Evolutionary conservation across 352 stramenopile genomes (phyloP), one percentile per base, ranked within the genome.

Genomic region (Bremia lactucae): DNA sequence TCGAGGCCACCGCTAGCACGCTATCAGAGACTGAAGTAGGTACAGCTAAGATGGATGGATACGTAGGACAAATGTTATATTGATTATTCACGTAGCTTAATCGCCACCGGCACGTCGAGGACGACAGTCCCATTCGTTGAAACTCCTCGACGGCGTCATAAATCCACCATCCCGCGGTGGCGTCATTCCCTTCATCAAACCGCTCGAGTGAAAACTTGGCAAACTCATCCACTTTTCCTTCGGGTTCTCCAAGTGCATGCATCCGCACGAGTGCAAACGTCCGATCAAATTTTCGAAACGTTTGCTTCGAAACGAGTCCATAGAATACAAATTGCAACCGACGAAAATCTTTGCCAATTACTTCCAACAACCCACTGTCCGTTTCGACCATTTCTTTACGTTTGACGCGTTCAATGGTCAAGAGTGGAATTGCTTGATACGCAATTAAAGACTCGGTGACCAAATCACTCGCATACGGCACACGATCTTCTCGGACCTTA

Each of bases 291-390:
- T 69, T 56, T 34, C 67, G 80, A 49, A 87, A 91, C 18, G 74
- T 87, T 31, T 89, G 79, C 37, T 83, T 77, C 31, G 69, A 67
- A 1, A 91, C 72, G 11, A 91, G 57, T 2, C 76, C 74, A 35
- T 72, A 62, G 42, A 89, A 87, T 23, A 76, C 47, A 48, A 91
- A 83, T 40, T 87, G 76, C 6, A 87, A 48, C 24, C 72, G 76
- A 3, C 79, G 76, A 31, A 89, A 84, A 56, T 91, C 79, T 36
- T 91, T 91, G 45, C 74, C 81, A 8, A 84, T 55, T 24, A 91
- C 42, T 34, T 87, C 73, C 5, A 91, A 43, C 15, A 87, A 20
- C 7, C 79, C 78, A 23, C 55, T 83, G 39, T 91, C 76, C 0
- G 58, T 82, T 52, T 91, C 79, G 15, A 65, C 69, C 49, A 79